A percentile compares a stretch with the other conserved stretches of the same genome.
phyloP scores from a whole-genome alignment of 768 basidiomycete species.

The Hysterangium stoloniferum region DNA sequence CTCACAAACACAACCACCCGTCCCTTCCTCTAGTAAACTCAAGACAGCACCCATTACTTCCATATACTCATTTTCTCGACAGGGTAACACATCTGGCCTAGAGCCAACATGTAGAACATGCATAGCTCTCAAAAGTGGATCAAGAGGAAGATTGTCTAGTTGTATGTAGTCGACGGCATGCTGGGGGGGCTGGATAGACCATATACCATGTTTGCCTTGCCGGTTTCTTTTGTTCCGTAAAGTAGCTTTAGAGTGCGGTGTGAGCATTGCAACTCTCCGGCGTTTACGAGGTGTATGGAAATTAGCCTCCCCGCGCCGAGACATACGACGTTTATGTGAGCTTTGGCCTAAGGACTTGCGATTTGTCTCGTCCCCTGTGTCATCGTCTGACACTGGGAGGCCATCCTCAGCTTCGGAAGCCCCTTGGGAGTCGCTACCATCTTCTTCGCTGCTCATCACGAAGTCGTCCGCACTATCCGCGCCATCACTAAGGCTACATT shows the following conservation, averaged over 20 bases:
- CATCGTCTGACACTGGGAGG: constrained; percentile 57
- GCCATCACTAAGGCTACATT: no score
- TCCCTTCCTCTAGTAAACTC: constrained; percentile 84
- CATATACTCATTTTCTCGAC: constrained; percentile 79
- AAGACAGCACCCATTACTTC: constrained; percentile 69
- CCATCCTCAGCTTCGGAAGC: constrained; percentile 60
- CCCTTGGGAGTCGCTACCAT: constrained; percentile 25
- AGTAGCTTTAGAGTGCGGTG: constrained; percentile 70
- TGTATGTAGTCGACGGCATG: constrained; percentile 19
- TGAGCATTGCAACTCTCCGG: constrained; percentile 48
- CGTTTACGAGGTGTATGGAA: constrained; percentile 11
- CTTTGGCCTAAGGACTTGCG: background rate
- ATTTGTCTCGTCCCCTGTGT: constrained; percentile 55
- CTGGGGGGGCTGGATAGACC: constrained; percentile 17
- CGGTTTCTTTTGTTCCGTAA: constrained; percentile 36
- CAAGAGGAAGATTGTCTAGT: constrained; percentile 49
- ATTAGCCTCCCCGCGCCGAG: background rate
- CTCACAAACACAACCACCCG: constrained; percentile 93
- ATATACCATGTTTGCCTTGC: constrained; percentile 14
- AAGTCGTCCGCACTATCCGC: no score
- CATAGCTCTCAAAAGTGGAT: constrained; percentile 85
- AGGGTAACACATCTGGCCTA: constrained; percentile 82
- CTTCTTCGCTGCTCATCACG: background rate
- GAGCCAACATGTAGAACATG: constrained; percentile 89
- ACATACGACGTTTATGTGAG: background rate